Evolutionary conservation across 2,329 filamentous ascomycete genomes (phyloP).

Genomic region (Curvularia sp.): DNA sequence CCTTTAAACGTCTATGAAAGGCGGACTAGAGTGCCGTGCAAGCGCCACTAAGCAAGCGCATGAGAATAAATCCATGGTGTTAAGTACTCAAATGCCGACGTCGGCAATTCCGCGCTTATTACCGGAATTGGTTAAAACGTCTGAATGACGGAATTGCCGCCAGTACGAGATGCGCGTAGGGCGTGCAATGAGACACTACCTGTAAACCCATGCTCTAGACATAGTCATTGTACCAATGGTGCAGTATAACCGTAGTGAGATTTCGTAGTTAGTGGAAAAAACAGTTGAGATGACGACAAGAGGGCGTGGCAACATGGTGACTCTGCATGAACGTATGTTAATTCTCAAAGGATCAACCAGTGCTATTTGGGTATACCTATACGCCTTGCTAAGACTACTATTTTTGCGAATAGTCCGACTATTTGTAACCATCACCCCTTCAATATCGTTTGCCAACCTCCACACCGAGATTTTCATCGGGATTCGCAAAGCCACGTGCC

Average conservation of each 20-base stretch:
- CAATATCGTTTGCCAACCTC: constrained; percentile 48
- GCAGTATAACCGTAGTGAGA: neutral
- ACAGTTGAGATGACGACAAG: neutral
- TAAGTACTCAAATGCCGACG: constrained; percentile 8
- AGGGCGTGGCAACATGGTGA: neutral
- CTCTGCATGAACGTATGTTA: neutral
- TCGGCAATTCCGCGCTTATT: constrained; percentile 29
- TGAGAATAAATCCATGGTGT: neutral
- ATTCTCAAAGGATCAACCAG: neutral
- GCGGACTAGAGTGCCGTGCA: neutral
- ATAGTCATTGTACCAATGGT: neutral
- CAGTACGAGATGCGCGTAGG: constrained; percentile 5
- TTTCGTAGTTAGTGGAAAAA: neutral
- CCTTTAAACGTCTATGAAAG: neutral
- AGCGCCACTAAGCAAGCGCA: neutral
- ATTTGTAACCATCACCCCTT: neutral
- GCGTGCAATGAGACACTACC: neutral
- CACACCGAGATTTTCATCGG: constrained; percentile 48
- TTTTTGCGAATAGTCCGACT: neutral
- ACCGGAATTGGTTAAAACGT: neutral
- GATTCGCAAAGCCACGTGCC: constrained; percentile 49
- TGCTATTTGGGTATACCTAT: constrained; percentile 21
- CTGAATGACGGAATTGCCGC: neutral
- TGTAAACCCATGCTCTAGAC: neutral
- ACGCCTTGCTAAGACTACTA: constrained; percentile 13